These are phyloP conservation scores for Beverwykella pulmonaria DNA, from an alignment of 495 filamentous ascomycete genomes.

Conservation along the genomic window DNA sequence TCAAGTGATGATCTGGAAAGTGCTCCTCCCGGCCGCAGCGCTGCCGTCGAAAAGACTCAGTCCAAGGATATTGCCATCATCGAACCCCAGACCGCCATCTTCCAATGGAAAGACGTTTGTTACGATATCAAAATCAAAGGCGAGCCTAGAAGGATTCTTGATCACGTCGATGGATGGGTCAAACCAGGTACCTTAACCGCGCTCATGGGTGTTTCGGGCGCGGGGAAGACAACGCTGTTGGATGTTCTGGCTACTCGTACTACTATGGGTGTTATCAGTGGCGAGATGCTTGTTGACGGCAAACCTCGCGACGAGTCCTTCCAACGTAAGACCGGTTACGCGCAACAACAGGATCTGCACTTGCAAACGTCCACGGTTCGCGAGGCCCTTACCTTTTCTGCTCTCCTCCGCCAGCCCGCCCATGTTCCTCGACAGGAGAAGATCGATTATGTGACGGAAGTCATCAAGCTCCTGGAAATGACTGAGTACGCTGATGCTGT, in stretches of 20 bases:
- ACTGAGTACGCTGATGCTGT: constrained; percentile 83
- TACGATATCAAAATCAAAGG: constrained; percentile 90
- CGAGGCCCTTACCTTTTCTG: constrained; percentile 81
- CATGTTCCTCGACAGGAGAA: constrained; percentile 71
- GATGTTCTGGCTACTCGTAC: constrained; percentile 77
- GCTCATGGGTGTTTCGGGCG: constrained; percentile 77
- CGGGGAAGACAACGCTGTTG: constrained; percentile 74
- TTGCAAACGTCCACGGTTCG: constrained; percentile 82
- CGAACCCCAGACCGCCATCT: constrained; percentile 70
- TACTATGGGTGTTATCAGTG: constrained; percentile 82
- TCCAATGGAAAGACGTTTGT: constrained; percentile 83
- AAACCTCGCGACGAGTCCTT: constrained; percentile 74
- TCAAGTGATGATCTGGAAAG: constrained; percentile 57
- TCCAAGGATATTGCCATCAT: constrained; percentile 54
- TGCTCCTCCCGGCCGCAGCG: constrained; percentile 47
- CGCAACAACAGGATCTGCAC: constrained; percentile 94
- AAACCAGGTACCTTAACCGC: constrained; percentile 89
- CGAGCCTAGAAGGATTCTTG: constrained; percentile 71
- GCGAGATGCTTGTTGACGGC: constrained; percentile 85
- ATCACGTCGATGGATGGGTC: constrained; percentile 87
- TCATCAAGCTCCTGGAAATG: constrained; percentile 90
- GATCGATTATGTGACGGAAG: constrained; percentile 82
- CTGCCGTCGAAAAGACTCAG: constrained; percentile 50
- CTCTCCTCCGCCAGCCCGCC: constrained; percentile 79
- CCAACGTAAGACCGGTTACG: constrained; percentile 92